Percentiles rank a stretch among this genome's conserved stretches.
Conservation (phyloP, 345 rosid genomes). For the Euclidium syriacum region DNA sequence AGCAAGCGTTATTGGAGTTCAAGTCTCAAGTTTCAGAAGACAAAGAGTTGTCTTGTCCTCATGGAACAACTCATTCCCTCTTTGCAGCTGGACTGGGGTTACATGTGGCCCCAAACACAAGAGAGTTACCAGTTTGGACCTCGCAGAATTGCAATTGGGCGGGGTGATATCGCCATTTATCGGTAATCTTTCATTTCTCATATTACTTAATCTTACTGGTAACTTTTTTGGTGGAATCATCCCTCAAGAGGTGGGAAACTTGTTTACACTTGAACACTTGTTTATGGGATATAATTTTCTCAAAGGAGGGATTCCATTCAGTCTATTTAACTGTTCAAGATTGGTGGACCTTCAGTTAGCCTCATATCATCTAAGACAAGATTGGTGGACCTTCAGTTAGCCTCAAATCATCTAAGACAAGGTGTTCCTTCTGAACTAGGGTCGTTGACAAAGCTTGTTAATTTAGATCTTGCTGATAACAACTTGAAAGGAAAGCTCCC, state of each 20-base stretch:
- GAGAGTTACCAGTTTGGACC: too few species aligned
- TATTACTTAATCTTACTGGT: too few species aligned
- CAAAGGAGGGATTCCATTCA: neutral
- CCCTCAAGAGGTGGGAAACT: neutral
- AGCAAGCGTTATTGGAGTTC: neutral
- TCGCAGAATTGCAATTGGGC: too few species aligned
- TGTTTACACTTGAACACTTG: neutral
- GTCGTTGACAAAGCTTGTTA: neutral
- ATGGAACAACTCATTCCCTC: constrained; percentile 24
- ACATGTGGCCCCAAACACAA: too few species aligned
- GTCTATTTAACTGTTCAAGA: neutral
- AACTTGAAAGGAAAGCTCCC: neutral
- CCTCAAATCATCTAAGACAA: neutral
- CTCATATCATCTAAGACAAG: too few species aligned
- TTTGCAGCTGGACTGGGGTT: too few species aligned
- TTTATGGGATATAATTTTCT: neutral
- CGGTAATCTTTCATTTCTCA: neutral
- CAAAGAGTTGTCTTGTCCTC: neutral
- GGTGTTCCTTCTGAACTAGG: neutral
- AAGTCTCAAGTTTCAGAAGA: neutral
- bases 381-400: neutral
- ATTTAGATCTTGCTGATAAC: neutral
- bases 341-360: too few species aligned
- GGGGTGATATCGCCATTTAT: too few species aligned
- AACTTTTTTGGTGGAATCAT: too few species aligned